Percentiles rank a stretch among this genome's conserved stretches.
phyloP scores from a whole-genome alignment of 805 yeast species.

The Wickerhamomyces silvicola region DNA sequence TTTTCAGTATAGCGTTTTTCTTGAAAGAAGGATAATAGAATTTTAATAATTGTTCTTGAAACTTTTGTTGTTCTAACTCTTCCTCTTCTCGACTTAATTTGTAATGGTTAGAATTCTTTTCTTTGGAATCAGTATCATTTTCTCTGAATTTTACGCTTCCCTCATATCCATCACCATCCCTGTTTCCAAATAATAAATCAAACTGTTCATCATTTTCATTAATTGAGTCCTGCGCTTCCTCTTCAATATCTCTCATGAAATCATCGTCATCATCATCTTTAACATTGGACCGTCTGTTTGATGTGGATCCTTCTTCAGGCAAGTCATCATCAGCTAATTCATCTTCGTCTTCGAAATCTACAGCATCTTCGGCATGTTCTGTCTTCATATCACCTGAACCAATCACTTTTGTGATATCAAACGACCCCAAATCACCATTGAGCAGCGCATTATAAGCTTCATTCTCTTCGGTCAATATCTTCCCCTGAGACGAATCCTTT shows the following conservation, averaged over 20 bases:
- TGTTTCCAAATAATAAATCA: conserved; percentile 26
- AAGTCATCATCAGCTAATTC: conserved; percentile 87
- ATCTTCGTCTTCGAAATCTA: conserved; percentile 91
- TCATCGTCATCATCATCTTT: conserved; percentile 31
- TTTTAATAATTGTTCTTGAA: conserved; percentile 30
- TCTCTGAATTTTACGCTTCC: conserved; percentile 10
- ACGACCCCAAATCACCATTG: conserved; percentile 27
- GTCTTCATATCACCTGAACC: conserved; percentile 20
- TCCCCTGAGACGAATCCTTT: conserved; percentile 2
- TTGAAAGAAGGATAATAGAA: conserved; percentile 60
- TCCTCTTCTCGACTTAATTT: conserved; percentile 10
- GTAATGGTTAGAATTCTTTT: background rate
- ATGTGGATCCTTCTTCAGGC: conserved; percentile 25
- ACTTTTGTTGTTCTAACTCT: conserved; percentile 18
- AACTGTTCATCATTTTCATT: conserved; percentile 4
- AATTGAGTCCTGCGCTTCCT: conserved; percentile 23
- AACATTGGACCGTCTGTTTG: conserved; percentile 18
- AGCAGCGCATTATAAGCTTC: conserved; percentile 32
- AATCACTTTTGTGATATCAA: conserved; percentile 15
- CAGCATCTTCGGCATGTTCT: conserved; percentile 85
- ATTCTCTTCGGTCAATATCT: conserved; percentile 29
- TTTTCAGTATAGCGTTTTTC: conserved; percentile 47
- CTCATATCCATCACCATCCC: conserved; percentile 15
- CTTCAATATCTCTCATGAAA: conserved; percentile 30
- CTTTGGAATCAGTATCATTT: background rate